Percentiles rank a stretch among this genome's conserved stretches.
Evolutionary conservation across 305 asterid genomes (phyloP).

Genomic region (Plantago rigida): DNA sequence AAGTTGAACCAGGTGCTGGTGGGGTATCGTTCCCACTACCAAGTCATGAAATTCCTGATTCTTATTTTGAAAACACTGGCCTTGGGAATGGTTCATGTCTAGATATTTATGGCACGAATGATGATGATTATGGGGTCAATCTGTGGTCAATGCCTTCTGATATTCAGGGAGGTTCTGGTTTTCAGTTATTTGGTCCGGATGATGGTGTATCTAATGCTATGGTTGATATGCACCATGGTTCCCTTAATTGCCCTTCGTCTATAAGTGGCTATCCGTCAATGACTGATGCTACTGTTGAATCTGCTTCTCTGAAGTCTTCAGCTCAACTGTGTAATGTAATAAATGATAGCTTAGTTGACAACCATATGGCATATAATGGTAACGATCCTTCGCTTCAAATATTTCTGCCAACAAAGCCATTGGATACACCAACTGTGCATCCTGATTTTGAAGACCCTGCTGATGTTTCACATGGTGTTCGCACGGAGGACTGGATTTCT

Average conservation of each 20-base stretch:
- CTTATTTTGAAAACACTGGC: conserved; percentile 48
- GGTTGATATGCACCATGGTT: conserved; percentile 51
- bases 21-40: conserved; percentile 39
- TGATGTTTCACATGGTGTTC: conserved; percentile 59
- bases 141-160: conserved; percentile 73
- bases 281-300: conserved; percentile 46
- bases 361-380: conserved; percentile 56
- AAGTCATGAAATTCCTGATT: conserved; percentile 47
- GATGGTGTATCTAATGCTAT: conserved; percentile 55
- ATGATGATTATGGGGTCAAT: conserved; percentile 61
- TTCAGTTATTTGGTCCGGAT: conserved; percentile 79
- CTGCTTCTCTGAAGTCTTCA: conserved; percentile 42
- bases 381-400: conserved; percentile 80
- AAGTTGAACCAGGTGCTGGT: conserved; percentile 28
- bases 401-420: conserved; percentile 83
- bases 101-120: conserved; percentile 42
- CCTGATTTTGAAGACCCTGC: conserved; percentile 50
- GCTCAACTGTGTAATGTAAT: conserved; percentile 32
- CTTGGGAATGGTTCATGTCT: conserved; percentile 48
- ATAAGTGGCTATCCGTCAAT: conserved; percentile 43
- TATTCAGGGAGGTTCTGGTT: conserved; percentile 59
- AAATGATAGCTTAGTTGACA: conserved; percentile 59
- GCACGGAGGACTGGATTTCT: conserved; percentile 73
- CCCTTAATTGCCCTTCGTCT: conserved; percentile 51
- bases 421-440: conserved; percentile 48